Evolutionary conservation across 164 flowering plant species (phyloP).

Genomic region (Piper betle): DNA sequence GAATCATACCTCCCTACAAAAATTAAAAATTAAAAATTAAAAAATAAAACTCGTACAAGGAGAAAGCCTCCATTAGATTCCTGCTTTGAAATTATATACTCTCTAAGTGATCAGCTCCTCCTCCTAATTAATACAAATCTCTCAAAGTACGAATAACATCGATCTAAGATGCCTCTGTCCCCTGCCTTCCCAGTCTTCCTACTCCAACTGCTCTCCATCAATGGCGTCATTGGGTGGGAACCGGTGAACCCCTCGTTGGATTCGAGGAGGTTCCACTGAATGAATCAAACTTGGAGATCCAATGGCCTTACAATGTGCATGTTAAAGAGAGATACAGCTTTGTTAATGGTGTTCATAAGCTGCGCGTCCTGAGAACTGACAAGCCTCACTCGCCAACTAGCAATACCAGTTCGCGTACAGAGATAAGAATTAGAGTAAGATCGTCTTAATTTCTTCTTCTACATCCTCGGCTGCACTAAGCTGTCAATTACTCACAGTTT

Average conservation of each 20-base stretch:
- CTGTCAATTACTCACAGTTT: no score
- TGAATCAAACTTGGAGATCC: constrained; percentile 6
- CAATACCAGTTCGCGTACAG: constrained; percentile 19
- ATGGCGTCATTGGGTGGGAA: background rate
- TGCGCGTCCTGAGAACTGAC: constrained; percentile 25
- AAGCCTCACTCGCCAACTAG: constrained; percentile 16
- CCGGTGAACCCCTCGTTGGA: constrained; percentile 2
- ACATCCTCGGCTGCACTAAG: background rate
- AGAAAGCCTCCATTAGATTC: no score
- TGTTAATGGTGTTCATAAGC: constrained; percentile 18
- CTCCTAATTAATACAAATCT: no score
- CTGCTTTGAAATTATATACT: no score
- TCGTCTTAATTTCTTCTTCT: background rate
- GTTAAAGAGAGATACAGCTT: constrained; percentile 8
- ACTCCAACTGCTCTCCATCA: background rate
- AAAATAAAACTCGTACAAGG: no score
- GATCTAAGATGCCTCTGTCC: background rate
- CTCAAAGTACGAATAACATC: no score
- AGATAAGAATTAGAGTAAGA: constrained; percentile 10
- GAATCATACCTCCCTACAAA: no score
- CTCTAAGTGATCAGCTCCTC: no score
- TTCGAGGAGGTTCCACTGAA: constrained; percentile 4
- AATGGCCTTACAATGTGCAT: constrained; percentile 11
- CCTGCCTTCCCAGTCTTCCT: background rate
- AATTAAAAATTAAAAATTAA: no score